These are phyloP conservation scores for Cylindrotheca closterium DNA, from an alignment of 108 stramenopile genomes.

Conservation along the genomic window DNA sequence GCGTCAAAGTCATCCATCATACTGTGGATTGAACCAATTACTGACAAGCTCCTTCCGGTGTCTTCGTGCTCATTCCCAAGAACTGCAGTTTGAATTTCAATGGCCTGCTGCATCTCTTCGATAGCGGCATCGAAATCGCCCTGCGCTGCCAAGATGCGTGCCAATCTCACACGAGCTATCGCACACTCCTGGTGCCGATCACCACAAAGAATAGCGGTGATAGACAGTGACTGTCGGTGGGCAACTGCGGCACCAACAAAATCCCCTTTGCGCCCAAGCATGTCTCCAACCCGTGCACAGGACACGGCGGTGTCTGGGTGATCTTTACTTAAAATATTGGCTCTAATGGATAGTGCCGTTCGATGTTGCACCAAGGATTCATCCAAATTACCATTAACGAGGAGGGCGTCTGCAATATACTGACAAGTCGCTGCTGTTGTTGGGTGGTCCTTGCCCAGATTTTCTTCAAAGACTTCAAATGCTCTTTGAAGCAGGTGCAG, in stretches of 20 bases:
- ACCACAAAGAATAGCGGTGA: constrained; percentile 19
- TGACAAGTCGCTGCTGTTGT: constrained; percentile 27
- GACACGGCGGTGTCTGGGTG: constrained; percentile 32
- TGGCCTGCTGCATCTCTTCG: constrained; percentile 22
- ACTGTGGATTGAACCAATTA: constrained; percentile 16
- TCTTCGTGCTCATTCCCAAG: constrained; percentile 26
- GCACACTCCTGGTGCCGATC: constrained; percentile 35
- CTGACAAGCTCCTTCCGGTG: constrained; percentile 5
- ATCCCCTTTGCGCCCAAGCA: constrained; percentile 20
- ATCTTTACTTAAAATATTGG: constrained; percentile 17
- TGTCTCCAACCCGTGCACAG: constrained; percentile 23
- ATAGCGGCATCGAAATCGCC: constrained; percentile 28
- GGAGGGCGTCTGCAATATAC: constrained; percentile 11
- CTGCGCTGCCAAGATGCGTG: constrained; percentile 16
- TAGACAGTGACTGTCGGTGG: constrained; percentile 27
- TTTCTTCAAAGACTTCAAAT: constrained; percentile 11
- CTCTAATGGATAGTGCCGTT: constrained; percentile 31
- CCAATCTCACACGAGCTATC: constrained; percentile 20
- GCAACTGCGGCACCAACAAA: constrained; percentile 19
- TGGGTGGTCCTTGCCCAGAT: constrained; percentile 32
- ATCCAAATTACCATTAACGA: constrained; percentile 27
- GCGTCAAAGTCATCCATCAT: constrained; percentile 5
- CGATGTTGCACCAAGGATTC: constrained; percentile 23
- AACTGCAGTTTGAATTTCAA: constrained; percentile 6
- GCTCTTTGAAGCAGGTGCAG: constrained; percentile 28